Conservation (phyloP, 2,329 filamentous ascomycete genomes). For the Teratosphaeria pseudoeucalypti region DNA sequence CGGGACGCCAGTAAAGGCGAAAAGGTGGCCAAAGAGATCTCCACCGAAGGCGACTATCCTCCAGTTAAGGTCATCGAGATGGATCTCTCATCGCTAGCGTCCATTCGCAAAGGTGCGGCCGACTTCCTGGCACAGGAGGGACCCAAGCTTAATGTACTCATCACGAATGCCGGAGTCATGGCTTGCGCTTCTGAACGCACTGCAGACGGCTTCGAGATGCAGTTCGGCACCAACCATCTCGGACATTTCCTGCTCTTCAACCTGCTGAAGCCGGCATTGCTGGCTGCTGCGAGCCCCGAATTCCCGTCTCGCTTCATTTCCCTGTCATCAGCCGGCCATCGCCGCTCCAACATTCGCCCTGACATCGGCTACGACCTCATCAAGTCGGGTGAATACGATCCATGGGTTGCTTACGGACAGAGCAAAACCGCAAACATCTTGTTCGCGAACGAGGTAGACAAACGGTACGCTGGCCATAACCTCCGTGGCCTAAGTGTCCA, state of each 20-base stretch:
- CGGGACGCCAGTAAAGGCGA: slow-evolving; percentile 21
- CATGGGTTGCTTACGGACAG: slow-evolving; percentile 35
- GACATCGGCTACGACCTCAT: slow-evolving; percentile 32
- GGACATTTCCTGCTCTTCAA: slow-evolving; percentile 44
- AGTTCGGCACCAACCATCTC: slow-evolving; percentile 46
- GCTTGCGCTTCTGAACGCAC: slow-evolving; percentile 27
- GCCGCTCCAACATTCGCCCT: slow-evolving; percentile 22
- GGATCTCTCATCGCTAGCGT: slow-evolving; percentile 20
- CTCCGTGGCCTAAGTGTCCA: slow-evolving; percentile 36
- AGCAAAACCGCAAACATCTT: slow-evolving; percentile 44
- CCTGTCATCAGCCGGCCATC: slow-evolving; percentile 36
- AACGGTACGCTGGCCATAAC: slow-evolving; percentile 34
- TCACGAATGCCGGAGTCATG: slow-evolving; percentile 29
- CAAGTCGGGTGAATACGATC: slow-evolving; percentile 21
- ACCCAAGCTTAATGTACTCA: slow-evolving; percentile 10
- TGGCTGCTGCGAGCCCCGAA: slow-evolving; percentile 27
- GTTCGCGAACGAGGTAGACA: slow-evolving; percentile 42
- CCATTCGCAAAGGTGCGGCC: slow-evolving; percentile 23
- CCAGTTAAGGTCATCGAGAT: slow-evolving; percentile 26
- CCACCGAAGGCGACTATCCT: slow-evolving; percentile 20
- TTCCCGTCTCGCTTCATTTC: slow-evolving; percentile 40
- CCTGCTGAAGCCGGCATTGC: slow-evolving; percentile 36
- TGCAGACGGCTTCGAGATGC: slow-evolving; percentile 38
- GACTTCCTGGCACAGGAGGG: slow-evolving; percentile 9
- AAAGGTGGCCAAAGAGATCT: slow-evolving; percentile 24